Percentiles rank a stretch among this genome's conserved stretches.
Conservation (phyloP, 768 basidiomycete species). For the Mycena haematopus region DNA sequence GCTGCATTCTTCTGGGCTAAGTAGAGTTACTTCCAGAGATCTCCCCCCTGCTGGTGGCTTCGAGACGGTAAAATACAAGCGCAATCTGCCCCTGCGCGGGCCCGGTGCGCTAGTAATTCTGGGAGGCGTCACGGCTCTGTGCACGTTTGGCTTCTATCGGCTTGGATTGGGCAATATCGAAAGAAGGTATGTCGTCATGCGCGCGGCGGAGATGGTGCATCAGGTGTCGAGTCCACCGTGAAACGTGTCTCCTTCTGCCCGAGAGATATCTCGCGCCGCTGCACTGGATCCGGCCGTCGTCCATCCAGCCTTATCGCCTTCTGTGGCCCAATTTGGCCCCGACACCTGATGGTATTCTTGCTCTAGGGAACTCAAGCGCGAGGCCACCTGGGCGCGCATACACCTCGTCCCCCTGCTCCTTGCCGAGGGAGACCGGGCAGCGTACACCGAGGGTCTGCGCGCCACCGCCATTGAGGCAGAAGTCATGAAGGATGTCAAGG, state of each 20-base stretch:
- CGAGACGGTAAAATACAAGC: slow-evolving; percentile 91
- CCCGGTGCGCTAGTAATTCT: slow-evolving; percentile 87
- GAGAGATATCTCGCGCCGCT: no score
- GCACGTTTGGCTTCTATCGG: slow-evolving; percentile 91
- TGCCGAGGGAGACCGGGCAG: slow-evolving; percentile 93
- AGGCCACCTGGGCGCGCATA: slow-evolving; percentile 95
- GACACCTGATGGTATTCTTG: slow-evolving; percentile 48
- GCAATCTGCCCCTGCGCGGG: slow-evolving; percentile 90
- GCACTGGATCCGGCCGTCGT: slow-evolving; percentile 35
- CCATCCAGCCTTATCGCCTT: slow-evolving; percentile 40
- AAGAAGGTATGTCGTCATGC: slow-evolving; percentile 66
- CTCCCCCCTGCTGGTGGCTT: slow-evolving; percentile 96
- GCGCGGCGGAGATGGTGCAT: slow-evolving; percentile 38
- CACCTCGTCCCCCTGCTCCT: slow-evolving; percentile 90
- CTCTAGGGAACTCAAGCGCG: slow-evolving; percentile 87
- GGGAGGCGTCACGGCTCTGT: slow-evolving; percentile 83
- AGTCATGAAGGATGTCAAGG: slow-evolving; percentile 94
- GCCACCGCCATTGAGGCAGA: slow-evolving; percentile 78
- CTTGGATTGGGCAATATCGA: slow-evolving; percentile 91
- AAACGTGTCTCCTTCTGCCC: no score
- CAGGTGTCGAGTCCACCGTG: not conserved
- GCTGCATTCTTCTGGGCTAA: not conserved
- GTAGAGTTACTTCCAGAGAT: slow-evolving; percentile 63
- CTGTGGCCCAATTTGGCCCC: slow-evolving; percentile 50
- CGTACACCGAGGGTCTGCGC: slow-evolving; percentile 82